phyloP scores from a whole-genome alignment of 2,329 filamentous ascomycete species.

The Davidsoniella virescens region DNA sequence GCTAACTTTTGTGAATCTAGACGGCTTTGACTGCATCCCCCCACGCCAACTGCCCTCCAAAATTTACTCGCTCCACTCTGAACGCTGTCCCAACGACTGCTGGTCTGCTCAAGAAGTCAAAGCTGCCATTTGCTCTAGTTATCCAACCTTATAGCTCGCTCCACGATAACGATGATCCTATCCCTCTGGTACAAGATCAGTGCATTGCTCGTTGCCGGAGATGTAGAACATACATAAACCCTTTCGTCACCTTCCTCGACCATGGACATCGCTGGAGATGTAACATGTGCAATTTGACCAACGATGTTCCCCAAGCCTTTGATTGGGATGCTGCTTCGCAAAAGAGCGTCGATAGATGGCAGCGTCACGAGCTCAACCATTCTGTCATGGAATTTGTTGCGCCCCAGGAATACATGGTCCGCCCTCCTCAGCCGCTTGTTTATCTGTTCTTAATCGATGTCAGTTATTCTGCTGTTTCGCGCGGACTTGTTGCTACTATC shows the following conservation, averaged over 20 bases:
- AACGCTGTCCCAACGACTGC: slow-evolving; percentile 88
- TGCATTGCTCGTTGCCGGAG: slow-evolving; percentile 92
- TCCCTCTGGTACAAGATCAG: slow-evolving; percentile 89
- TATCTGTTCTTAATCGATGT: slow-evolving; percentile 94
- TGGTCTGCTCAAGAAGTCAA: slow-evolving; percentile 89
- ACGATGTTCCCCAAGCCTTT: slow-evolving; percentile 97
- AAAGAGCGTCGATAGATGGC: slow-evolving; percentile 82
- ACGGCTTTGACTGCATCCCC: slow-evolving; percentile 83
- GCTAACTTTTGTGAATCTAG: slow-evolving; percentile 26
- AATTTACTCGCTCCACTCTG: slow-evolving; percentile 88
- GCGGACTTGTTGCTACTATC: slow-evolving; percentile 77
- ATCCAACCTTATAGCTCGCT: slow-evolving; percentile 91
- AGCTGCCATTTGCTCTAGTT: slow-evolving; percentile 83
- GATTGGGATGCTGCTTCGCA: slow-evolving; percentile 93
- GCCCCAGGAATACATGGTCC: slow-evolving; percentile 98
- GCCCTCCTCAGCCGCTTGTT: slow-evolving; percentile 84
- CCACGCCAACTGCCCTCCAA: slow-evolving; percentile 76
- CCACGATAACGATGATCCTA: slow-evolving; percentile 78
- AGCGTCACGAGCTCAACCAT: slow-evolving; percentile 83
- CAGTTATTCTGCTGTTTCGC: slow-evolving; percentile 78
- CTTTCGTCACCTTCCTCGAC: slow-evolving; percentile 89
- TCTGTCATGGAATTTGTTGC: slow-evolving; percentile 96
- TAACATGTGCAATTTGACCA: slow-evolving; percentile 98
- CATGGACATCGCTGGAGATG: slow-evolving; percentile 96
- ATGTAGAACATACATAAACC: slow-evolving; percentile 95